A percentile compares a stretch with the other conserved stretches of the same genome.
These are phyloP conservation scores for Metschnikowia santaceciliae DNA, from an alignment of 805 yeast species.

Conservation along the genomic window DNA sequence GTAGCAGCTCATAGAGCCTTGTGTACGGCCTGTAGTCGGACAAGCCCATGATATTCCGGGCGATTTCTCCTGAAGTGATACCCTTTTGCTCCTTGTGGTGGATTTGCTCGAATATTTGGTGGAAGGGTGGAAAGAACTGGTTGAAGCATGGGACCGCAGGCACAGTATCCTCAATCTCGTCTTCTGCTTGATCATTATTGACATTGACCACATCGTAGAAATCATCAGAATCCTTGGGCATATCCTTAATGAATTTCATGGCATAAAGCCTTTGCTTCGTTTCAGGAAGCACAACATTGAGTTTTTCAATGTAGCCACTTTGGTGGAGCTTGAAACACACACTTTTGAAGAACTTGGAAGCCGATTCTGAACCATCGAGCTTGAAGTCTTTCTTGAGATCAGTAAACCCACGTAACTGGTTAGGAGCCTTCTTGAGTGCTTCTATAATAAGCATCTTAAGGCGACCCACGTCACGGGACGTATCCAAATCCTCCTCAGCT, in stretches of 20 bases:
- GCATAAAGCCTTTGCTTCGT: conserved; percentile 29
- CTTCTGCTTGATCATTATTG: conserved; percentile 13
- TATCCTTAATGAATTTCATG: conserved; percentile 40
- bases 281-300: conserved; percentile 41
- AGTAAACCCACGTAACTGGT: conserved; percentile 53
- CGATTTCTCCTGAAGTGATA: conserved; percentile 54
- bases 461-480: conserved; percentile 26
- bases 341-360: conserved; percentile 46
- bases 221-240: conserved; percentile 46
- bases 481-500: conserved; percentile 21
- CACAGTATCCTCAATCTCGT: conserved; percentile 2
- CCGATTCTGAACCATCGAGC: conserved; percentile 38
- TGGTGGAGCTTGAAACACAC: conserved; percentile 44
- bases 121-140: conserved; percentile 57
- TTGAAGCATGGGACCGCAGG: conserved; percentile 39
- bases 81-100: conserved; percentile 45
- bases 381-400: conserved; percentile 61
- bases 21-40: conserved; percentile 49
- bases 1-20: conserved; percentile 47
- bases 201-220: conserved; percentile 36
- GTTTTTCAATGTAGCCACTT: conserved; percentile 45
- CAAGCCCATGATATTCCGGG: conserved; percentile 49
- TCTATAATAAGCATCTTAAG: conserved; percentile 40
- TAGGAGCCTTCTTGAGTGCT: conserved; percentile 54
- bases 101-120: conserved; percentile 56